Percentiles rank a stretch among this genome's conserved stretches.
Evolutionary conservation across 345 rosid species (phyloP).

Genomic region (Dipteronia sinensis): DNA sequence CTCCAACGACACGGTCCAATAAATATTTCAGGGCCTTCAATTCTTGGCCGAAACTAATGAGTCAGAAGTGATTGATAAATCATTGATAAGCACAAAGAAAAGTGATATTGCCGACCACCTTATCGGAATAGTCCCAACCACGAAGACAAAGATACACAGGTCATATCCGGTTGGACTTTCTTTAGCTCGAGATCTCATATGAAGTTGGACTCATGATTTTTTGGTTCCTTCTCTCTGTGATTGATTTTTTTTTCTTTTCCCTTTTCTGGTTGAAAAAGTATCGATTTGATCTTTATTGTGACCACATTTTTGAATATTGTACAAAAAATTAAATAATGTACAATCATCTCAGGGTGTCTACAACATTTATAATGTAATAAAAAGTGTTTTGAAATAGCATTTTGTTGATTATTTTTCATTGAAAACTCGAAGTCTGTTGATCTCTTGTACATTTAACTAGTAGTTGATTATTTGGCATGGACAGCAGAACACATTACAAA

Average conservation of each 20-base stretch:
- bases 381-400: neutral
- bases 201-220: constrained; percentile 17
- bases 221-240: neutral
- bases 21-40: constrained; percentile 71
- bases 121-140: constrained; percentile 25
- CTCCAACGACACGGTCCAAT: neutral
- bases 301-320: neutral
- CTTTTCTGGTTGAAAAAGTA: neutral
- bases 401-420: neutral
- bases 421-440: too few relatives aligned
- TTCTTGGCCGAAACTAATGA: constrained; percentile 59
- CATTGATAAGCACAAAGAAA: constrained; percentile 17
- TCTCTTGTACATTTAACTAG: too few relatives aligned
- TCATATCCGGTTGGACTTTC: constrained; percentile 69
- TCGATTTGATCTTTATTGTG: too few relatives aligned
- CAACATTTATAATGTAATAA: neutral
- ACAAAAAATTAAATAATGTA: too few relatives aligned
- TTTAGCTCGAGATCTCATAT: constrained; percentile 40
- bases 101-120: constrained; percentile 24
- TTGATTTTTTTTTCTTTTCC: neutral
- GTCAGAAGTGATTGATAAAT: constrained; percentile 29
- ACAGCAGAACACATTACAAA: too few relatives aligned
- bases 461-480: too few relatives aligned
- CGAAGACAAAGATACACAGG: constrained; percentile 63
- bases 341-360: too few relatives aligned